Base-by-base conservation (phyloP, 2,329 filamentous ascomycete species). In the Pseudogymnoascus sp. region DNA sequence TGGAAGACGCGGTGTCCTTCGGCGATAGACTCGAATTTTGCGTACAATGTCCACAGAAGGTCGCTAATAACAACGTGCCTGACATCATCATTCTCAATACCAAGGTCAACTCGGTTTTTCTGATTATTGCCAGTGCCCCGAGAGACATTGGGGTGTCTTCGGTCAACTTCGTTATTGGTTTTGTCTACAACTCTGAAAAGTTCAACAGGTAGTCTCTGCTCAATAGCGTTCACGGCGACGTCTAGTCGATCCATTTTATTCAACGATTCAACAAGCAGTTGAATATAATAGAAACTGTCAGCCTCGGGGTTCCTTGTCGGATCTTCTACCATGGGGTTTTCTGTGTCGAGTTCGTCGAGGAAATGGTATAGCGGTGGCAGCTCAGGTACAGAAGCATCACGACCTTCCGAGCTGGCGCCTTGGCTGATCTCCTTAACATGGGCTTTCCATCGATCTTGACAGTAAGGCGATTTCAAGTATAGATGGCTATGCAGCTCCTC, bases 401-500 rank as follows among this genome's bases (percentile, higher is more conserved):
- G 78, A 2, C 79, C 78, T 37, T 70, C 64, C 18, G 38, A 36
- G 38, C 59, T 70, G 5, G 65, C 73, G 8, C 72, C 69, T 46
- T 76, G 77, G 59, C 84, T 81, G 67, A 90, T 87, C 38, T 82
- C 84, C 69, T 88, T 89, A 38, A 88, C 83, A 65, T 96, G 85
- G 64, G 84, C 84, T 75, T 96, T 96, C 95, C 95, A 99, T 68
- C 95, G 83, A 73, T 96, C 91, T 73, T 96, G 92, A 73, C 93
- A 97, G 73, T 99, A 99, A 0, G 93, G 95, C 3, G 93, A 97
- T 74, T 97, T 97, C 40, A 99, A 85, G 73, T 99, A 99, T 3
- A 99, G 82, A 76, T 99, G 95, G 73, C 96, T 95, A 73, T 99
- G 95, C 36, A 99, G 81, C 75, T 99, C 95, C 74, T 99, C 95